A percentile compares a stretch with the other conserved stretches of the same genome.
Evolutionary conservation across 2,329 filamentous ascomycete species (phyloP).

Genomic region (Gliomastix tumulicola): DNA sequence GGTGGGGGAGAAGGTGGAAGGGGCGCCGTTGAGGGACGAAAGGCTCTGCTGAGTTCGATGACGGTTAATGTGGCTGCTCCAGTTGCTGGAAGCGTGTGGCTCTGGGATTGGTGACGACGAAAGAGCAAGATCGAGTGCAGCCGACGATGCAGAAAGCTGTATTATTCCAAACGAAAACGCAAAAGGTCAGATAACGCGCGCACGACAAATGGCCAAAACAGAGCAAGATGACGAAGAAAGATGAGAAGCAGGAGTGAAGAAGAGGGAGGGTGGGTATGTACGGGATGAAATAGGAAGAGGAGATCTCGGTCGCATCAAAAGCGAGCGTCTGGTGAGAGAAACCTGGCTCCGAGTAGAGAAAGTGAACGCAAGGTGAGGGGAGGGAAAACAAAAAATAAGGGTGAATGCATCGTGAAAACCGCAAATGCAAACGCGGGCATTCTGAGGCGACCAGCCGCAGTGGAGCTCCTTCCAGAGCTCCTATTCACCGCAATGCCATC

Average conservation of each 20-base stretch:
- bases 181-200: slow-evolving; percentile 21
- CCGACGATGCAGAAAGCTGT: slow-evolving; percentile 76
- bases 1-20: slow-evolving; percentile 29
- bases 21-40: slow-evolving; percentile 34
- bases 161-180: slow-evolving; percentile 20
- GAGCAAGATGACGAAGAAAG: not conserved
- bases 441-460: no score
- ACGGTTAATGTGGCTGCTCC: slow-evolving; percentile 54
- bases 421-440: no score
- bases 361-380: not conserved
- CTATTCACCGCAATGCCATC: no score
- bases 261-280: not conserved
- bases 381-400: not conserved
- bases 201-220: not conserved
- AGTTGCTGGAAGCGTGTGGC: slow-evolving; percentile 37
- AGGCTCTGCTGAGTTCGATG: slow-evolving; percentile 61
- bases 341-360: no score
- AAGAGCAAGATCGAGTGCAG: slow-evolving; percentile 72
- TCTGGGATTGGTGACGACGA: slow-evolving; percentile 61
- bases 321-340: no score
- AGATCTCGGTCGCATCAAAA: no score
- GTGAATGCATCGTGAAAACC: no score
- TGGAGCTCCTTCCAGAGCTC: no score
- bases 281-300: not conserved
- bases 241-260: not conserved